phyloP scores from a whole-genome alignment of 2,329 filamentous ascomycete species.

The Grosmannia penicillata region DNA sequence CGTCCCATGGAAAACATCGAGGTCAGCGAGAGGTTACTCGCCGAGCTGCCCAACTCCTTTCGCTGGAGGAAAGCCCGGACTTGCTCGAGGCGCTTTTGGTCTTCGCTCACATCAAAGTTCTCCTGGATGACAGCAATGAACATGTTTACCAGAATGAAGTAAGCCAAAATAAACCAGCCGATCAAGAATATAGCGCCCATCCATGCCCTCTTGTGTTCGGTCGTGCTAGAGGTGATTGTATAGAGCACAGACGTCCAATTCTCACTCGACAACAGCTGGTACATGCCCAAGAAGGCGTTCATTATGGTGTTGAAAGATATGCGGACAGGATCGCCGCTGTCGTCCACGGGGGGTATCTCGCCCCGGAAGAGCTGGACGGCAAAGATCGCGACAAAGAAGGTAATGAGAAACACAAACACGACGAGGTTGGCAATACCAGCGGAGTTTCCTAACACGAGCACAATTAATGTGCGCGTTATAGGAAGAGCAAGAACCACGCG shows the following conservation, averaged over 20 bases:
- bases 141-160: slow-evolving; percentile 97
- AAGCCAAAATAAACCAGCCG: slow-evolving; percentile 88
- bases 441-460: slow-evolving; percentile 79
- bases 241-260: slow-evolving; percentile 90
- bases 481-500: slow-evolving; percentile 81
- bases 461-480: slow-evolving; percentile 73
- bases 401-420: slow-evolving; percentile 90
- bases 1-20: slow-evolving; percentile 52
- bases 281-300: slow-evolving; percentile 96
- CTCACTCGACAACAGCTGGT: slow-evolving; percentile 88
- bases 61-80: slow-evolving; percentile 88
- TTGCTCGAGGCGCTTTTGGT: slow-evolving; percentile 93
- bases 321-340: slow-evolving; percentile 44
- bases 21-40: slow-evolving; percentile 62
- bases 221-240: slow-evolving; percentile 57
- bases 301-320: slow-evolving; percentile 83
- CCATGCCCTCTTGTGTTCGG: slow-evolving; percentile 61
- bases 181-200: slow-evolving; percentile 84
- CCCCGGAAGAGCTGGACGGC: slow-evolving; percentile 87
- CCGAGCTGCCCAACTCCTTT: slow-evolving; percentile 63
- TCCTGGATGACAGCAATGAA: slow-evolving; percentile 99
- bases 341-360: slow-evolving; percentile 54
- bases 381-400: slow-evolving; percentile 85
- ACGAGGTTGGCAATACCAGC: slow-evolving; percentile 88
- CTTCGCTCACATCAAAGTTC: slow-evolving; percentile 96